Evolutionary conservation across 2,329 filamentous ascomycete species (phyloP).

Genomic region (Penicillium sp.): DNA sequence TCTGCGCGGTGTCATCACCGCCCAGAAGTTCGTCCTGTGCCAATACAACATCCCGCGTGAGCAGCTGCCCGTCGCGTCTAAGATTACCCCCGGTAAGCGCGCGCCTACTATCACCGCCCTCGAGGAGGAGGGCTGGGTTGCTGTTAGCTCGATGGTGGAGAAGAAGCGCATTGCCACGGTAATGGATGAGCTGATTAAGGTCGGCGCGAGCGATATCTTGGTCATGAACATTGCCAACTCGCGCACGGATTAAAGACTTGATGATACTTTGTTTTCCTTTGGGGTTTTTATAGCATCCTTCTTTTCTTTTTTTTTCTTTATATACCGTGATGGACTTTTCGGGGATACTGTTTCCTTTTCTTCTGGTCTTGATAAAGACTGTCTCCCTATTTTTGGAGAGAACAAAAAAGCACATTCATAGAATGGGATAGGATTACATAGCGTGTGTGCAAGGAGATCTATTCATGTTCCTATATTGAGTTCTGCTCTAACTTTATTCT

Average conservation of each 20-base stretch:
- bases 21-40: conserved; percentile 90
- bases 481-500: background rate
- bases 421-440: conserved; percentile 18
- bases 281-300: conserved; percentile 8
- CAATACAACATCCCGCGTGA: conserved; percentile 87
- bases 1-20: conserved; percentile 91
- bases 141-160: conserved; percentile 91
- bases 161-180: conserved; percentile 78
- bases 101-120: conserved; percentile 88
- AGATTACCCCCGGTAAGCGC: conserved; percentile 88
- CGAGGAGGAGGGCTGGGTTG: conserved; percentile 87
- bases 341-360: conserved; percentile 5
- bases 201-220: conserved; percentile 80
- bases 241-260: conserved; percentile 45
- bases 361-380: background rate
- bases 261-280: conserved; percentile 2
- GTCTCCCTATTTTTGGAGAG: conserved; percentile 5
- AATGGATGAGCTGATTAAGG: conserved; percentile 77
- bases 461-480: conserved; percentile 1
- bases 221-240: conserved; percentile 84
- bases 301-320: conserved; percentile 2
- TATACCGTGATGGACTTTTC: background rate
- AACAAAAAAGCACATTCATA: conserved; percentile 18
- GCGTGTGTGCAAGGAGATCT: conserved; percentile 13
- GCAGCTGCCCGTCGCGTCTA: conserved; percentile 64